These are phyloP conservation scores for Anisodus tanguticus DNA, from an alignment of 257 asterid genomes.

Conservation along the genomic window DNA sequence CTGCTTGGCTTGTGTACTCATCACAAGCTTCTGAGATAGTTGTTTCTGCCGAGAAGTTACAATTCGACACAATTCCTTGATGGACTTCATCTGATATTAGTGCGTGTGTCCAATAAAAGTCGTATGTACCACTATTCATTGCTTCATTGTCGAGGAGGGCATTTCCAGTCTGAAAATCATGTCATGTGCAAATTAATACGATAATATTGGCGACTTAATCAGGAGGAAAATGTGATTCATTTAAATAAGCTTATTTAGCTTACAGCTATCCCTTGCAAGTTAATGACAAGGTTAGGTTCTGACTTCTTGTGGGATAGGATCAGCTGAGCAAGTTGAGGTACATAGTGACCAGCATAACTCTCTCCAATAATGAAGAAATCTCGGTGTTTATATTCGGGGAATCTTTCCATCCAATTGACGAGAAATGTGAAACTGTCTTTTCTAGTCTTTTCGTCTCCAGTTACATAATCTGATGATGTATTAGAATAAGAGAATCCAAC, in stretches of 20 bases:
- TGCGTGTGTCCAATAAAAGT: slow-evolving; percentile 61
- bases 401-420: slow-evolving; percentile 36
- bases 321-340: slow-evolving; percentile 35
- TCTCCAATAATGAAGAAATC: slow-evolving; percentile 37
- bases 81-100: slow-evolving; percentile 71
- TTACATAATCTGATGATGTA: slow-evolving; percentile 30
- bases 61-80: slow-evolving; percentile 43
- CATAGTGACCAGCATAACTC: slow-evolving; percentile 36
- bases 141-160: slow-evolving; percentile 49
- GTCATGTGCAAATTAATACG: background rate
- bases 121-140: slow-evolving; percentile 42
- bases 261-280: slow-evolving; percentile 37
- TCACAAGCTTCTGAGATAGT: slow-evolving; percentile 37
- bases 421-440: slow-evolving; percentile 29
- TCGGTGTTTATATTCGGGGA: slow-evolving; percentile 34
- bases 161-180: slow-evolving; percentile 63
- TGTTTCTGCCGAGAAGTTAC: slow-evolving; percentile 46
- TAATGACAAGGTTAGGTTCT: slow-evolving; percentile 26
- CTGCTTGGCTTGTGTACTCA: slow-evolving; percentile 31
- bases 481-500: slow-evolving; percentile 42
- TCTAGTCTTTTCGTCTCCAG: slow-evolving; percentile 29
- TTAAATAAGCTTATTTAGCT: background rate
- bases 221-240: background rate
- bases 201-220: background rate
- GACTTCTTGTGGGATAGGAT: slow-evolving; percentile 22